A percentile compares a stretch with the other conserved stretches of the same genome.
phyloP scores from a whole-genome alignment of 805 yeast species.

The Hyphopichia homilentoma region DNA sequence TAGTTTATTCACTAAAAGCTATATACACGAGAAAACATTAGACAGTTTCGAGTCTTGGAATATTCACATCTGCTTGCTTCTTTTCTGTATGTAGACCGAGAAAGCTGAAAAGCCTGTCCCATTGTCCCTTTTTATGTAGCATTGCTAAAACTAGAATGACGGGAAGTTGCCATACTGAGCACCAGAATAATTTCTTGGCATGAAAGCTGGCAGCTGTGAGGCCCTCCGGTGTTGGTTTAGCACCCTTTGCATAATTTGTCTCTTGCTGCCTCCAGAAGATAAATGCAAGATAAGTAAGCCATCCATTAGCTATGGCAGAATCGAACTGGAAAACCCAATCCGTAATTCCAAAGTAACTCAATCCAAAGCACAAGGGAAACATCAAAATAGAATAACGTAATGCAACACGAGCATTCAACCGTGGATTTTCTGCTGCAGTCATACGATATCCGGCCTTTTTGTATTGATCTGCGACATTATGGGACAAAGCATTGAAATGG shows the following conservation, averaged over 20 bases:
- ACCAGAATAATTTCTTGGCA: conserved; percentile 89
- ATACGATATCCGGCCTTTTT: conserved; percentile 94
- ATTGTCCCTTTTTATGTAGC: conserved; percentile 91
- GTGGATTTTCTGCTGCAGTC: conserved; percentile 93
- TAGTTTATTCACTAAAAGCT: no score
- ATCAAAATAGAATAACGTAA: conserved; percentile 83
- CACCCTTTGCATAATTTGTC: conserved; percentile 44
- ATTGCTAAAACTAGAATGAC: conserved; percentile 85
- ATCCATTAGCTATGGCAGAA: conserved; percentile 75
- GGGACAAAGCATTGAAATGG: conserved; percentile 90
- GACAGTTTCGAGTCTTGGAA: neutral
- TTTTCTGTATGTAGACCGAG: conserved; percentile 11
- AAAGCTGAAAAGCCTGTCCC: conserved; percentile 58
- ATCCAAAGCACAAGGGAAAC: conserved; percentile 89
- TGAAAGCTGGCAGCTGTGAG: conserved; percentile 55
- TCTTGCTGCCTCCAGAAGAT: conserved; percentile 85
- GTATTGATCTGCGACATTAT: conserved; percentile 83
- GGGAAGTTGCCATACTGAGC: conserved; percentile 92
- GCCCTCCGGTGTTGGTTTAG: conserved; percentile 52
- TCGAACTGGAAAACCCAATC: conserved; percentile 81
- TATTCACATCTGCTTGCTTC: neutral
- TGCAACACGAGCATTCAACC: conserved; percentile 88
- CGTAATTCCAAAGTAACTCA: conserved; percentile 74
- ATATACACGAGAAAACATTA: neutral
- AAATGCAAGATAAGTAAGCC: conserved; percentile 78